A percentile compares a stretch with the other conserved stretches of the same genome.
These are phyloP conservation scores for Pichia californica DNA, from an alignment of 805 yeast genomes.

Conservation along the genomic window DNA sequence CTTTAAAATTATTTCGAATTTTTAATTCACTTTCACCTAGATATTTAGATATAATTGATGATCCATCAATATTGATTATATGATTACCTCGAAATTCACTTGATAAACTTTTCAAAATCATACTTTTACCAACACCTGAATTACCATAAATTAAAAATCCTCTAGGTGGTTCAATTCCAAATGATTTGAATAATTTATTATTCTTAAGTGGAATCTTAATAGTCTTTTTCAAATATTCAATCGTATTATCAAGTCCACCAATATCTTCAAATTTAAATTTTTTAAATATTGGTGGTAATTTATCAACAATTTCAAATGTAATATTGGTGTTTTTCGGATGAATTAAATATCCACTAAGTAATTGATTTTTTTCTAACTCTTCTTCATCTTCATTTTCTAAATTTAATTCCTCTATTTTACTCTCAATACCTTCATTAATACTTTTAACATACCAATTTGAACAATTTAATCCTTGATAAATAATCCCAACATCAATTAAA, in stretches of 20 bases:
- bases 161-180: slow-evolving; percentile 88
- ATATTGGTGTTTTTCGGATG: slow-evolving; percentile 28
- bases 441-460: slow-evolving; percentile 11
- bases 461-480: slow-evolving; percentile 44
- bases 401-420: slow-evolving; percentile 27
- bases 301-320: slow-evolving; percentile 25
- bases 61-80: slow-evolving; percentile 79
- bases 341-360: slow-evolving; percentile 26
- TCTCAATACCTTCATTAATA: slow-evolving; percentile 10
- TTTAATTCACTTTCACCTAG: slow-evolving; percentile 91
- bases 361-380: too few relatives aligned
- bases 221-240: slow-evolving; percentile 53
- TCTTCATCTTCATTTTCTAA: not conserved
- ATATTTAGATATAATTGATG: slow-evolving; percentile 87
- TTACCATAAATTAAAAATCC: slow-evolving; percentile 95
- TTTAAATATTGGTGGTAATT: slow-evolving; percentile 39
- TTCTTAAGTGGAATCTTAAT: slow-evolving; percentile 75
- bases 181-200: slow-evolving; percentile 70
- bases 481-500: slow-evolving; percentile 49
- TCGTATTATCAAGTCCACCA: slow-evolving; percentile 73
- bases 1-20: slow-evolving; percentile 73
- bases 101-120: slow-evolving; percentile 79
- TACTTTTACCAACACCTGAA: slow-evolving; percentile 94
- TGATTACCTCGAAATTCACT: slow-evolving; percentile 68
- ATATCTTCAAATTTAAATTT: slow-evolving; percentile 35